These are phyloP conservation scores for Pseudoneurospora amorphoporcata DNA, from an alignment of 495 filamentous ascomycete genomes.

Conservation along the genomic window DNA sequence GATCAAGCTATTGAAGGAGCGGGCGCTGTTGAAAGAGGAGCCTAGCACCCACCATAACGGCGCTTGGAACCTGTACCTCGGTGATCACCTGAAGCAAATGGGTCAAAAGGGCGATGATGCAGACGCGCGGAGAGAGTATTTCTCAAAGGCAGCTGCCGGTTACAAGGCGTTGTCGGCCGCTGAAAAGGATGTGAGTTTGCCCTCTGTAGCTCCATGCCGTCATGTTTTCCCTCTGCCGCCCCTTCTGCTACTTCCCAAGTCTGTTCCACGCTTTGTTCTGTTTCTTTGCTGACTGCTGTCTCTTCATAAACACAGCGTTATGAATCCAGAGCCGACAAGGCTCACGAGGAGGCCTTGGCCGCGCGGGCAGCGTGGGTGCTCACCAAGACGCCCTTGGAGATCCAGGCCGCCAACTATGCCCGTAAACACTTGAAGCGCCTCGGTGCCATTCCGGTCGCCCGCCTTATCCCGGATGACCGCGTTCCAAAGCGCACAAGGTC, in stretches of 20 bases:
- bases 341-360: slow-evolving; percentile 33
- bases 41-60: slow-evolving; percentile 4
- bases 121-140: not conserved
- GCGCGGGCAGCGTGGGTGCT: slow-evolving; percentile 50
- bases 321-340: slow-evolving; percentile 39
- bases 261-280: not conserved
- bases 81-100: slow-evolving; percentile 4
- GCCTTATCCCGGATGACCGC: slow-evolving; percentile 46
- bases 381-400: slow-evolving; percentile 43
- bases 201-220: not conserved
- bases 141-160: not conserved
- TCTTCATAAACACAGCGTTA: slow-evolving; percentile 15
- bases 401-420: slow-evolving; percentile 54
- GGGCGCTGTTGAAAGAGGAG: slow-evolving; percentile 20
- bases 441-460: not conserved
- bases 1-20: slow-evolving; percentile 11
- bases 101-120: not conserved
- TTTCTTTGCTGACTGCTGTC: not conserved
- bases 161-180: slow-evolving; percentile 20
- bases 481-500: slow-evolving; percentile 36
- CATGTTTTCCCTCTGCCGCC: not conserved
- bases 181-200: slow-evolving; percentile 22
- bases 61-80: slow-evolving; percentile 14
- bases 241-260: not conserved
- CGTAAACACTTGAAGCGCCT: slow-evolving; percentile 38